phyloP scores from a whole-genome alignment of 2,329 filamentous ascomycete genomes.

The Calonectria ilicicola region DNA sequence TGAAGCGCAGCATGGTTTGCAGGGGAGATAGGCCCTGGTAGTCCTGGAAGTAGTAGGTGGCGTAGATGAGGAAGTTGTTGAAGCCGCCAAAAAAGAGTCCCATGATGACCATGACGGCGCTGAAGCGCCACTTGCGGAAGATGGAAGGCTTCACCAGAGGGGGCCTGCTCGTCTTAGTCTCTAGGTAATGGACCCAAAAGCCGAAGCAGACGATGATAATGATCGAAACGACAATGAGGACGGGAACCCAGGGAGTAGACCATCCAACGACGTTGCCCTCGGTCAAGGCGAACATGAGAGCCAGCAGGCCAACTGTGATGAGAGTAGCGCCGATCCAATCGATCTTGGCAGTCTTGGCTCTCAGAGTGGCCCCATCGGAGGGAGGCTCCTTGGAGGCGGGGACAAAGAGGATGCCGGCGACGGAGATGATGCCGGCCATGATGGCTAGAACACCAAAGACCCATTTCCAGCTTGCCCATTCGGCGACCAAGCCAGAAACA shows the following conservation, averaged over 20 bases:
- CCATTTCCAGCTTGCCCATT: constrained; percentile 75
- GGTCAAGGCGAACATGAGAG: constrained; percentile 74
- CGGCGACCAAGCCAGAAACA: constrained; percentile 71
- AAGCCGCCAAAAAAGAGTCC: constrained; percentile 75
- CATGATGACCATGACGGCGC: constrained; percentile 74
- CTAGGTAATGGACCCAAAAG: constrained; percentile 67
- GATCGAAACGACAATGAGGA: constrained; percentile 69
- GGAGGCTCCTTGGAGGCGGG: constrained; percentile 59
- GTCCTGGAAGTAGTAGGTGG: constrained; percentile 78
- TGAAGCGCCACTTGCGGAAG: constrained; percentile 70
- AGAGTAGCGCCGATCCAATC: constrained; percentile 76
- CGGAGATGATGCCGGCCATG: constrained; percentile 67
- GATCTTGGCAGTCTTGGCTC: constrained; percentile 58
- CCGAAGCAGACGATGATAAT: constrained; percentile 68
- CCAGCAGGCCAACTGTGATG: constrained; percentile 71
- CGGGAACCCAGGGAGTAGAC: constrained; percentile 71
- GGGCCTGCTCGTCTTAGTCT: constrained; percentile 48
- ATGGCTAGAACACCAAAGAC: constrained; percentile 75
- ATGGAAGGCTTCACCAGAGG: constrained; percentile 77
- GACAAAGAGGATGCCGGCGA: constrained; percentile 70
- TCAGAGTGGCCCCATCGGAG: constrained; percentile 37
- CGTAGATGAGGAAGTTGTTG: constrained; percentile 75
- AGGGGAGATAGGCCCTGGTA: constrained; percentile 71
- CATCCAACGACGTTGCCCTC: constrained; percentile 79
- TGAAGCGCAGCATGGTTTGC: constrained; percentile 76